Base-by-base conservation (phyloP, 2,329 filamentous ascomycete species). In the Nemania diffusa region DNA sequence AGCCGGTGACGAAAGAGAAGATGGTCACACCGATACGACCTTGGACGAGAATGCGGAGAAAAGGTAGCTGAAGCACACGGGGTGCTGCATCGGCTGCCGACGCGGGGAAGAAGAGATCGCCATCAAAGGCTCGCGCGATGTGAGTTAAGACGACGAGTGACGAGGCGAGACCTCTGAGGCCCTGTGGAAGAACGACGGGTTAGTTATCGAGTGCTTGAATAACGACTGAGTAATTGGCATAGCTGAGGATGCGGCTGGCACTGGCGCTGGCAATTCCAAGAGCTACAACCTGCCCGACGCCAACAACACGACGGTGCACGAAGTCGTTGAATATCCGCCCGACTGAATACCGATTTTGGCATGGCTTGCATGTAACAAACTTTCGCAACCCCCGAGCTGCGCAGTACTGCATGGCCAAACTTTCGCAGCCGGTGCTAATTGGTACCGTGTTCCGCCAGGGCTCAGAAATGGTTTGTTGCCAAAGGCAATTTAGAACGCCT, bases 11-110 rank as follows among this genome's bases (percentile, higher is more conserved):
- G 53, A 91, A 82, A 73, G 89, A 85, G 78, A 91, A 91, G 69
- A 91, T 87, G 15, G 88, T 85, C 2, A 91, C 89, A 77, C 89
- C 90, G 52, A 88, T 86, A 17, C 90, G 84, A 24, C 89, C 88
- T 73, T 88, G 87, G 57, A 85, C 81, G 44, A 86, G 80, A 55
- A 90, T 83, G 63, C 88, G 85, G 65, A 90, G 78, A 72, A 87
- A 85, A 15, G 88, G 88, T 46, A 83, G 81, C 76, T 90, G 88
- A 67, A 89, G 82, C 32, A 88, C 70, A 56, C 82, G 81, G 5
- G 85, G 83, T 1, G 80, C 73, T 2, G 78, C 78, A 29, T 81
- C 81, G 55, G 84, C 79, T n/a, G 76, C 77, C 37, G 79, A 78
- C 62, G 81, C 79, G 5, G 85, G 82, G 37, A 81, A 78, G 69